Evolutionary conservation across 495 filamentous ascomycete genomes (phyloP), one percentile per base, ranked within the genome.

Genomic region (Sordaria brevicollis): DNA sequence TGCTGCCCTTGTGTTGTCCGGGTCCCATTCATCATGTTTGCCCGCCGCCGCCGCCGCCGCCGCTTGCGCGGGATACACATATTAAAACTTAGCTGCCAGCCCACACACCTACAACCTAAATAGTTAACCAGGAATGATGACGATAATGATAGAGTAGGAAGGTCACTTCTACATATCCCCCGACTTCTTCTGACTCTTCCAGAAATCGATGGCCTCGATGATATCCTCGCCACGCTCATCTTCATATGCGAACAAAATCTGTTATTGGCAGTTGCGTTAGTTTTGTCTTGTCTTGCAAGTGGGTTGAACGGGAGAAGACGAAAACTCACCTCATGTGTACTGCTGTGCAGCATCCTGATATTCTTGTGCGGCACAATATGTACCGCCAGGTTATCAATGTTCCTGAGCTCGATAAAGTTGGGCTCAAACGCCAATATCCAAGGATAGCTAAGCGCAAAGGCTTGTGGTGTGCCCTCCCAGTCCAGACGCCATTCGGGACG

Each of bases 381-480:
- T 70, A 97, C 92, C 54, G 92, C 91, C 69, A 92, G 91, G 21
- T 91, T 97, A 76, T 98, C 96, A 73, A 97, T 92, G 76, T 96
- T 90, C 74, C 96, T 84, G 74, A 99, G 92, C 81, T 99, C 96
- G 71, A 99, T 92, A 76, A 99, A 99, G 76, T 93, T 97, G n/a
- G 93, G 91, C 81, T 99, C 96, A 78, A 99, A 99, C 5, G 96
- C 96, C 72, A 99, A 82, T 62, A 99, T 96, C 85, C 94, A 99
- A 68, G 94, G 94, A 76, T 94, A 92, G 39, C 92, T 96, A 39
- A 98, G 86, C 0, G 96, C 95, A 78, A 99, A 99, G 43, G 90
- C 87, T 73, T 90, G 89, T 67, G 96, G 96, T 54, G 86, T 91
- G 67, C 96, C 96, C 81, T 99, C 96, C 96, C 96, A 99, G 35